Evolutionary conservation across 306 rosid genomes (phyloP).

Genomic region (Cicer chorassanicum): DNA sequence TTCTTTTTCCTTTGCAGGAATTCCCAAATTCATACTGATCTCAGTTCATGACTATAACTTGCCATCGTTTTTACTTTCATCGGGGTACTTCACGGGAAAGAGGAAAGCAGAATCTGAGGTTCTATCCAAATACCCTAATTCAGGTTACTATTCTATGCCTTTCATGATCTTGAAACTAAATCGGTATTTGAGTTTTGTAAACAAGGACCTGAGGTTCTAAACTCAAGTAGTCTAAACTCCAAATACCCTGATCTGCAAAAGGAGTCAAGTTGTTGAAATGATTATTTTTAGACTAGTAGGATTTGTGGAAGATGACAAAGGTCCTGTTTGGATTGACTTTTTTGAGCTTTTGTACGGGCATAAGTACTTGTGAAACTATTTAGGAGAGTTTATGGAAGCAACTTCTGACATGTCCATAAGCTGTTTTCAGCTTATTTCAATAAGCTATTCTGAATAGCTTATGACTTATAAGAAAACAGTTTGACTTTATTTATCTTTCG

Average conservation of each 20-base stretch:
- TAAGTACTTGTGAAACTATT: not conserved
- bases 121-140: slow-evolving; percentile 88
- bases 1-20: slow-evolving; percentile 62
- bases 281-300: slow-evolving; percentile 9
- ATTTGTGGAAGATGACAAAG: slow-evolving; percentile 24
- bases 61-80: slow-evolving; percentile 77
- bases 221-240: not conserved
- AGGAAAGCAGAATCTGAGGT: slow-evolving; percentile 97
- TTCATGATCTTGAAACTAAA: slow-evolving; percentile 13
- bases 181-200: slow-evolving; percentile 26
- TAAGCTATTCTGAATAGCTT: not conserved
- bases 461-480: not conserved
- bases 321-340: not conserved
- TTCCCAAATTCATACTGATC: slow-evolving; percentile 87
- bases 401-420: not conserved
- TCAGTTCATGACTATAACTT: slow-evolving; percentile 94
- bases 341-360: not conserved
- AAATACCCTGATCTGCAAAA: slow-evolving; percentile 2
- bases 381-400: not conserved
- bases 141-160: slow-evolving; percentile 62
- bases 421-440: not conserved
- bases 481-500: not conserved
- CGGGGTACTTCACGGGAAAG: slow-evolving; percentile 93
- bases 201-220: slow-evolving; percentile 22
- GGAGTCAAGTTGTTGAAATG: not conserved